Evolutionary conservation across 495 filamentous ascomycete genomes (phyloP), one percentile per base, ranked within the genome.

Genomic region (Immersiella caudata): DNA sequence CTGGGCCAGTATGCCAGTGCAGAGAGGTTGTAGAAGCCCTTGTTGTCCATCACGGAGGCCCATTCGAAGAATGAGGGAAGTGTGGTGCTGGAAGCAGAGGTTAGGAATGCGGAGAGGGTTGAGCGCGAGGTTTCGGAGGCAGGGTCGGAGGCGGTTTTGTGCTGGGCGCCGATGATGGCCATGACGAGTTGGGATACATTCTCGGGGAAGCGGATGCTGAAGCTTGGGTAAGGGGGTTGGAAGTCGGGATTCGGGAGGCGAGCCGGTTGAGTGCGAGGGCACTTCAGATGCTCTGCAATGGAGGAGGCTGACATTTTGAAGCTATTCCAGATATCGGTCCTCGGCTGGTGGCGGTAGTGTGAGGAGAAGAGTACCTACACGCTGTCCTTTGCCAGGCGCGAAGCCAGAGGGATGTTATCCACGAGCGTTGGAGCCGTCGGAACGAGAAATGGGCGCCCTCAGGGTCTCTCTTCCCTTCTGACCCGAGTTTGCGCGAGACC

Each of bases 1-100:
- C 65, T 74, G n/a, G 69, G 69, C 74, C 73, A 79, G 68, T 77
- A 76, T 16, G 72, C 72, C 24, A 75, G 54, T 22, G 74, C 60
- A 18, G 64, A 60, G 60, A 70, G n/a, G 68, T 79, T 77, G 63
- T 67, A 73, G 40, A 65, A 68, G 20, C 60, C 70, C 9, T 49
- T 49, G 60, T 67, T 68, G 64, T 79, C 74, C 14, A 54, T 70
- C 9, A 75, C 68, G 16, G 75, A 68, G 7, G 71, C 60, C n/a
- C 56, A 46, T 52, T 77, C 75, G 65, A 68, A 67, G 67, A 72
- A 76, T 21, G 62, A 46, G 6, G 76, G 73, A 24, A 0, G 49
- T 18, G 58, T 46, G 1, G 24, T 50, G 36, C 27, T 21, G 20
- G 7, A 35, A 6, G 58, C 0, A 25, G 54, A 62, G 18, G 26